Evolutionary conservation across 1,139 yeast genomes (phyloP), one percentile per base, ranked within the genome.

Genomic region (Citeromyces hawaiiensis): DNA sequence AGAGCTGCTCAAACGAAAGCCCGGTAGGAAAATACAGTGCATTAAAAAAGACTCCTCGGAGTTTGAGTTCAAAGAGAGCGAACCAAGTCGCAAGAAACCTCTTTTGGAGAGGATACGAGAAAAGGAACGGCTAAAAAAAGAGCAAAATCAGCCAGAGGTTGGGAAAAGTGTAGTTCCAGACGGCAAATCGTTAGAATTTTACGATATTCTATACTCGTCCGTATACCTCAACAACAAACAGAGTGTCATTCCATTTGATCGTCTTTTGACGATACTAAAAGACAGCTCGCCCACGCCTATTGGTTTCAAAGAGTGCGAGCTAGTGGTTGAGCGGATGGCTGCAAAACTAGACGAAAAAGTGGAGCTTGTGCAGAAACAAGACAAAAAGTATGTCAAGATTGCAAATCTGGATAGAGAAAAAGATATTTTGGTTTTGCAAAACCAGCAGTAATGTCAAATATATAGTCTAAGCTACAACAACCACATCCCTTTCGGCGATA

Each of bases 231-330:
- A 15, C 36, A 16, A 15, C 16, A 18, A 6, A 15, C 31, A 14
- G 4, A 8, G 21, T 16, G 35, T 17, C 23, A 13, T 15, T 34
- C 7, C 40, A 4, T 14, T 34, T 13, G 18, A 21, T n/a, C 17
- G 15, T 14, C 37, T 38, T 11, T 19, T 25, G 10, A 19, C 17
- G 7, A 32, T 16, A n/a, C 16, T 38, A 4, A 17, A 33, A 33
- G 25, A 38, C 37, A 38, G 40, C 11, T 21, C 21, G 15, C 17
- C 21, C 16, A n/a, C 18, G 8, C 40, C 40, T n/a, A 21, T 38
- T 2, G n/a, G 33, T 3, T 31, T 16, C 13, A 21, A 10, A 9
- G 37, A 38, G 25, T 15, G 30, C 17, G 21, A 25, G 34, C 16
- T 25, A 6, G 15, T 25, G 18, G n/a, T 38, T 15, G 11, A 18